These are phyloP conservation scores for Pythium myriotylum DNA, from an alignment of 352 stramenopile genomes.

Conservation along the genomic window DNA sequence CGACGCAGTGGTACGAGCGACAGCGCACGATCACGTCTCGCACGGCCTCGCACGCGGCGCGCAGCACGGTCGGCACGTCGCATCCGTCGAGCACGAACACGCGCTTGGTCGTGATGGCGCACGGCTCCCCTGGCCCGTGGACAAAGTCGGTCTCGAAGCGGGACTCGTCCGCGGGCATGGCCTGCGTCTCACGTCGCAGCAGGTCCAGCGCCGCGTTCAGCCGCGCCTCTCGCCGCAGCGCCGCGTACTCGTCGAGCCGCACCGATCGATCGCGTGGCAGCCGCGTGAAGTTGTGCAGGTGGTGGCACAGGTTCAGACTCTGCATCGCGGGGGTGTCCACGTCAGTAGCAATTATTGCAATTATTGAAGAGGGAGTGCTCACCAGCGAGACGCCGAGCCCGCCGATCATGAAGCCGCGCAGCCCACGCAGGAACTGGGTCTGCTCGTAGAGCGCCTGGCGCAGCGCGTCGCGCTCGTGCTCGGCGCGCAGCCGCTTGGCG, in stretches of 20 bases:
- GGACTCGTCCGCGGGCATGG: conserved; percentile 1
- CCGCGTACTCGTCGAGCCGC: conserved; percentile 4
- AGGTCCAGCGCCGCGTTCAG: conserved; percentile 15
- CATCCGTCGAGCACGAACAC: conserved; percentile 39
- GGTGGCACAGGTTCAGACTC: conserved; percentile 5
- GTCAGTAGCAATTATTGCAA: no score
- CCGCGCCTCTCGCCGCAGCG: conserved; percentile 9
- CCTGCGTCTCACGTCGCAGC: conserved; percentile 17
- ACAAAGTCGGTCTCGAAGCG: conserved; percentile 12
- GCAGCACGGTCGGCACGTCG: conserved; percentile 28
- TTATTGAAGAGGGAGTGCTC: no score
- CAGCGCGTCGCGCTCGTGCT: conserved; percentile 20
- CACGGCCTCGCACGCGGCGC: conserved; percentile 27
- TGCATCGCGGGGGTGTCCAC: no score
- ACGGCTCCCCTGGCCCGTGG: conserved; percentile 3
- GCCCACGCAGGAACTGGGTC: conserved; percentile 2
- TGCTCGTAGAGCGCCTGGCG: conserved; percentile 12
- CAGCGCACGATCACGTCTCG: conserved; percentile 29
- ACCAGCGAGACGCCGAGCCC: conserved; percentile 2
- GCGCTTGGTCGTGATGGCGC: conserved; percentile 32
- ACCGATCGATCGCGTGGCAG: not conserved
- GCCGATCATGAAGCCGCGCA: no score
- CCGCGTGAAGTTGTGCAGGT: conserved; percentile 7
- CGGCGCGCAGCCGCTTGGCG: conserved; percentile 10
- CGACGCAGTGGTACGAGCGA: conserved; percentile 26